phyloP scores from a whole-genome alignment of 129 eudicot species.

The Escallonia herrerae region DNA sequence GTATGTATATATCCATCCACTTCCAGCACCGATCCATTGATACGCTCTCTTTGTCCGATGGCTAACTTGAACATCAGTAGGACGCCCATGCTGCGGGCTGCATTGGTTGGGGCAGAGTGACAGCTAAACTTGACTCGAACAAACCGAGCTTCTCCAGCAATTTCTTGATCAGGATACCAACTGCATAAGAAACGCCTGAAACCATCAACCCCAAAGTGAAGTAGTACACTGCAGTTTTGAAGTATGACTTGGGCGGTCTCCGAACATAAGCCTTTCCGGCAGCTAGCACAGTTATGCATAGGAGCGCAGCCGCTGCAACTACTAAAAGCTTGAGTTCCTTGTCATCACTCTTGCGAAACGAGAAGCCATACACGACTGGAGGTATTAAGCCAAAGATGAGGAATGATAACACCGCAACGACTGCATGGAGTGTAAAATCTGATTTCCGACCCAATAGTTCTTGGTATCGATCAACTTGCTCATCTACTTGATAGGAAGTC shows the following conservation, averaged over 20 bases:
- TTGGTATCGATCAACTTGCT: slow-evolving; percentile 39
- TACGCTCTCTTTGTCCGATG: not conserved
- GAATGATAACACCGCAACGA: slow-evolving; percentile 45
- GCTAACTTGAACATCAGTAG: slow-evolving; percentile 7
- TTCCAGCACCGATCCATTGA: too few relatives aligned
- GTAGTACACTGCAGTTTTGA: slow-evolving; percentile 36
- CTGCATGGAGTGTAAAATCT: slow-evolving; percentile 52
- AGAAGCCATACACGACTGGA: slow-evolving; percentile 59
- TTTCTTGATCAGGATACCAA: slow-evolving; percentile 40
- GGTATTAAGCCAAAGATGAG: slow-evolving; percentile 63
- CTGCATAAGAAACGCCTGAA: slow-evolving; percentile 63
- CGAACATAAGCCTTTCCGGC: slow-evolving; percentile 53
- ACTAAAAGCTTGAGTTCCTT: slow-evolving; percentile 51
- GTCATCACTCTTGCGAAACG: slow-evolving; percentile 51
- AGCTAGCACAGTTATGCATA: slow-evolving; percentile 51
- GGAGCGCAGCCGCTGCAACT: slow-evolving; percentile 52
- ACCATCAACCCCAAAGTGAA: slow-evolving; percentile 50
- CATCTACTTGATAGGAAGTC: slow-evolving; percentile 14
- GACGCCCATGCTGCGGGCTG: slow-evolving; percentile 26
- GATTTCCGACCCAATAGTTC: slow-evolving; percentile 54
- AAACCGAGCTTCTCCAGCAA: slow-evolving; percentile 48
- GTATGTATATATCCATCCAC: too few relatives aligned
- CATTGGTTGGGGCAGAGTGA: slow-evolving; percentile 11
- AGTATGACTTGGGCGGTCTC: slow-evolving; percentile 43
- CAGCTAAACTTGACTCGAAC: slow-evolving; percentile 30